Evolutionary conservation across 2,329 filamentous ascomycete species (phyloP), one percentile per base, ranked within the genome.

Genomic region (Thelonectria blattea): DNA sequence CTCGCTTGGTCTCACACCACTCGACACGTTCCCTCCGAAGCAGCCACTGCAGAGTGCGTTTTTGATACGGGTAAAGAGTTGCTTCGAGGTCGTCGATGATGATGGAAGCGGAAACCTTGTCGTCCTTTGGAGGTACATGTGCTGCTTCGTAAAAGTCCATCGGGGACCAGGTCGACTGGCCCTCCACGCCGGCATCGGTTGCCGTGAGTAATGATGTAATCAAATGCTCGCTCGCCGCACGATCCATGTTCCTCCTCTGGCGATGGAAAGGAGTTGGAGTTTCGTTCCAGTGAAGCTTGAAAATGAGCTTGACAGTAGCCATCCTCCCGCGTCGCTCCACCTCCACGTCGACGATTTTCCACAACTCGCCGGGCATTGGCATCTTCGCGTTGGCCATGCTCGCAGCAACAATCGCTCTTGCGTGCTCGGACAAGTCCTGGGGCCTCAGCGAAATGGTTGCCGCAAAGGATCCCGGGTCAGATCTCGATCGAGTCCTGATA

Each of bases 41-140:
- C 59, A 93, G 78, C 91, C 91, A 94, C 49, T 87, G 81, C 2
- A 93, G 79, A 2, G 89, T 85, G 60, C 89, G 80, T 56, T 85
- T 85, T 73, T 93, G 91, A 61, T 92, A 93, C 0, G 89, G 90
- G 70, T 87, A 93, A 0, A 93, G 75, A 0, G 75, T 77, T 1
- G 86, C 81, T 46, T 76, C 76, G 52, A 83, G 77, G 24, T 74
- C 75, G 0, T 79, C 75, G 6, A 86, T 72, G 3, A 75, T 39
- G 37, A 86, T 76, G 0, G 75, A 72, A 2, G 72, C 67, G 1
- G 80, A 59, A 3, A 72, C 65, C 15, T 70, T 60, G 53, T 83
- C 79, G 5, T 76, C 68, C n/a, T 77, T 78, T 11, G 77, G 64
- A 1, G 91, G 88, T 2, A 88, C 82, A 68, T 88, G 83, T 1